These are phyloP conservation scores for Oryza glaberrima DNA, from an alignment of 176 grass and related monocot species.

Conservation along the genomic window DNA sequence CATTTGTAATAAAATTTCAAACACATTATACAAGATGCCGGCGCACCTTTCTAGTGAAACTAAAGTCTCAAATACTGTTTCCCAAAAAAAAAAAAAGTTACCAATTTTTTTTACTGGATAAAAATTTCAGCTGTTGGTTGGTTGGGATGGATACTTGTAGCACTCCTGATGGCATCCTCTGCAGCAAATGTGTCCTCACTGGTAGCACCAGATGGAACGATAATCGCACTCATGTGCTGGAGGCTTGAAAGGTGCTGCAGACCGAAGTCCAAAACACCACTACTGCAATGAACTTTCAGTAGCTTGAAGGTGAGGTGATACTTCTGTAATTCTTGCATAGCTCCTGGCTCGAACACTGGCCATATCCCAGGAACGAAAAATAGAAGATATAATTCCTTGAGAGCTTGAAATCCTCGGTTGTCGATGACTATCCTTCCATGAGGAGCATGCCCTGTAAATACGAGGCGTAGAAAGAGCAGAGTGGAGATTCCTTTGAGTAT, in stretches of 20 bases:
- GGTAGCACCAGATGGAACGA: background rate
- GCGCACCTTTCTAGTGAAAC: too few species aligned
- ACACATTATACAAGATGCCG: too few species aligned
- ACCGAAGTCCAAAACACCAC: background rate
- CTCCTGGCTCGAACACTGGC: background rate
- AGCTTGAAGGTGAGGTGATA: slow-evolving; percentile 16
- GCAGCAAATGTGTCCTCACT: background rate
- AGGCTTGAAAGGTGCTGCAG: slow-evolving; percentile 16
- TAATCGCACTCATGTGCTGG: background rate
- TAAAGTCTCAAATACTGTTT: too few species aligned
- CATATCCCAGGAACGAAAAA: slow-evolving; percentile 11
- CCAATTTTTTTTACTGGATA: background rate
- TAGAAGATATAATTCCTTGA: background rate
- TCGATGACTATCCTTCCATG: background rate
- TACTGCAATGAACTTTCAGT: background rate
- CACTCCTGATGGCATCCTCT: slow-evolving; percentile 26
- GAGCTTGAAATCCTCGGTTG: background rate
- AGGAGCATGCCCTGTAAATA: slow-evolving; percentile 5
- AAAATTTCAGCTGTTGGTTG: slow-evolving; percentile 19
- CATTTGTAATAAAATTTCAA: too few species aligned
- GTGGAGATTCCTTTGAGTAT: slow-evolving; percentile 11
- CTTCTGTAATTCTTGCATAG: slow-evolving; percentile 15
- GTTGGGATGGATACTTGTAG: slow-evolving; percentile 11
- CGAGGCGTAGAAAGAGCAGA: background rate
- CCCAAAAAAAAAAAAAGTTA: too few species aligned